phyloP scores from a whole-genome alignment of 768 basidiomycete genomes.

The Kwoniella pini region DNA sequence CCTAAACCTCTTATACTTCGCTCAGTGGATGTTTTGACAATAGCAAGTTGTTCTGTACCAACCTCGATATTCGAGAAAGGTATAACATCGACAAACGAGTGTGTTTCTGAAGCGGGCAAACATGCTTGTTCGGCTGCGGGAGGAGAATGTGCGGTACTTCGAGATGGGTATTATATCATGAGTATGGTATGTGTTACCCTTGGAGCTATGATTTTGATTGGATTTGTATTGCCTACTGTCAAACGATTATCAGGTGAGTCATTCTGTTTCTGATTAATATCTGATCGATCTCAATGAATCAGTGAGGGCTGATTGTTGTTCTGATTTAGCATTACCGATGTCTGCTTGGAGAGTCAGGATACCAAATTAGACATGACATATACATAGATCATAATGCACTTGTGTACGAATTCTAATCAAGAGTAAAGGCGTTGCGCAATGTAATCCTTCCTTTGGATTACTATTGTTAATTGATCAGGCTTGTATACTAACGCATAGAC shows the following conservation, averaged over 20 bases:
- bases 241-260: conserved; percentile 81
- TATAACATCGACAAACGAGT: conserved; percentile 59
- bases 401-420: too few relatives aligned
- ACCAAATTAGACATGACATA: conserved; percentile 31
- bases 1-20: conserved; percentile 91
- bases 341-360: conserved; percentile 48
- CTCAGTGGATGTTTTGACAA: conserved; percentile 86
- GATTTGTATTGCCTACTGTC: conserved; percentile 80
- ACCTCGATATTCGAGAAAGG: neutral
- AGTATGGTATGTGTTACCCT: conserved; percentile 74
- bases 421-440: too few relatives aligned
- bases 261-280: too few relatives aligned
- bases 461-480: too few relatives aligned
- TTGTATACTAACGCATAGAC: too few relatives aligned
- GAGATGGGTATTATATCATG: conserved; percentile 89
- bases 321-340: conserved; percentile 39
- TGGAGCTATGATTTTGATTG: conserved; percentile 71
- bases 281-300: too few relatives aligned
- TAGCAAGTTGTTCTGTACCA: conserved; percentile 66
- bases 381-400: too few relatives aligned
- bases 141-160: conserved; percentile 77
- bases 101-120: conserved; percentile 90
- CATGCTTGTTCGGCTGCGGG: conserved; percentile 69
- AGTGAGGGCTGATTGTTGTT: neutral
- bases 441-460: too few relatives aligned